Percentiles rank a stretch among this genome's conserved stretches.
Evolutionary conservation across 768 basidiomycete species (phyloP).

Genomic region (Rickenella mellea): DNA sequence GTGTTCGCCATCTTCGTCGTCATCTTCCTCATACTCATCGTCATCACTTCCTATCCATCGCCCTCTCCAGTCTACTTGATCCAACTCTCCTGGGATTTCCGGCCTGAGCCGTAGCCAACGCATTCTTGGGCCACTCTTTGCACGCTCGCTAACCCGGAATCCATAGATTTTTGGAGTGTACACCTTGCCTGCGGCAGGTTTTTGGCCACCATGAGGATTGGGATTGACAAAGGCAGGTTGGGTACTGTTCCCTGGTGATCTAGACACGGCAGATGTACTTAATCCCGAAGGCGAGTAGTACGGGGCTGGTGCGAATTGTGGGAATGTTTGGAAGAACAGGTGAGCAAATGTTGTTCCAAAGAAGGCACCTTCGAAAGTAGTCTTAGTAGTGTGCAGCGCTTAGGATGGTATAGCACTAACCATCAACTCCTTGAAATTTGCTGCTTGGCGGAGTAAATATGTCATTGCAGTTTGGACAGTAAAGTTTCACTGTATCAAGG

Average conservation of each 20-base stretch:
- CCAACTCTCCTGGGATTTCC: slow-evolving; percentile 68
- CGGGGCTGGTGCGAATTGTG: slow-evolving; percentile 87
- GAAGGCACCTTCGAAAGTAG: slow-evolving; percentile 66
- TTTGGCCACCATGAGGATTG: slow-evolving; percentile 83
- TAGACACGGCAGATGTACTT: slow-evolving; percentile 39
- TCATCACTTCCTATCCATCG: slow-evolving; percentile 68
- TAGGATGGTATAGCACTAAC: slow-evolving; percentile 31
- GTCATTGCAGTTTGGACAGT: slow-evolving; percentile 96
- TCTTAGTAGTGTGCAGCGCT: background rate
- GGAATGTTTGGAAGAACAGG: slow-evolving; percentile 96
- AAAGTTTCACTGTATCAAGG: slow-evolving; percentile 94
- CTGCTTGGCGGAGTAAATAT: slow-evolving; percentile 93
- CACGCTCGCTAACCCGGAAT: slow-evolving; percentile 93
- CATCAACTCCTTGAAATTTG: slow-evolving; percentile 92
- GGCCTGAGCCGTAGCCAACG: slow-evolving; percentile 90
- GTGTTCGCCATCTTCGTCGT: slow-evolving; percentile 33
- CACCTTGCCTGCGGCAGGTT: slow-evolving; percentile 75
- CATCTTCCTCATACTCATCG: slow-evolving; percentile 64
- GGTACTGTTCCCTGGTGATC: slow-evolving; percentile 41
- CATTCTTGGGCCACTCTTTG: slow-evolving; percentile 94
- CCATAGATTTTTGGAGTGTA: slow-evolving; percentile 94
- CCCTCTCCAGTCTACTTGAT: slow-evolving; percentile 85
- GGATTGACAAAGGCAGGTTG: slow-evolving; percentile 68
- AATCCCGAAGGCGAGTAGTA: slow-evolving; percentile 66
- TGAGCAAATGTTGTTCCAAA: slow-evolving; percentile 99